Evolutionary conservation across 2,329 filamentous ascomycete species (phyloP), one percentile per base, ranked within the genome.

Genomic region (Podosphaera leucotricha): DNA sequence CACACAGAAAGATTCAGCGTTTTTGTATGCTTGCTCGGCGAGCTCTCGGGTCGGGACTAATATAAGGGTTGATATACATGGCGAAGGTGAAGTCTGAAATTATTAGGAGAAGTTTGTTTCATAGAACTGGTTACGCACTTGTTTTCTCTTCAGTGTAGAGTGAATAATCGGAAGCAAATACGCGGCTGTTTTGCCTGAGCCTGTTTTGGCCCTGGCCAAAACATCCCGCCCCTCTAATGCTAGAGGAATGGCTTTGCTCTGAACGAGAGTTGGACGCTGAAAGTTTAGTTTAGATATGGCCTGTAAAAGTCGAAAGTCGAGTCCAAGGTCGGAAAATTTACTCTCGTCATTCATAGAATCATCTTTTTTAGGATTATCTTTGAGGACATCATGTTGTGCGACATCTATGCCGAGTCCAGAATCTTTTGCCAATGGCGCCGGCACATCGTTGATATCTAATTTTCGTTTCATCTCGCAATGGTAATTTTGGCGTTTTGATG

Each of bases 141-240:
- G 62, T 62, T 93, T 93, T 51, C 74, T 73, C 57, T 79, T 81
- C 45, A 98, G 64, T 48, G 93, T 81, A 30, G 73, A 72, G 52
- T 93, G 80, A 15, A 98, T 63, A n/a, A 93, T 70, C 1, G 90
- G 90, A 37, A 98, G 68, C 6, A 93, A 66, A 59, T 95, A 95
- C 42, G 90, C 87, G n/a, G 84, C 84, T 10, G 90, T 98, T 68
- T 98, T 98, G 52, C 90, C 90, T 3, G 86, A 93, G 11, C 90
- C 90, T 4, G 90, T 95, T 61, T 87, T 92, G 33, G 87, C 84
- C 57, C 87, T 85, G 44, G 85, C 86, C 35, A 95, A 67, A 41
- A 98, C 76, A 66, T 95, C 85, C 56, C 83, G 78, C 11, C 90
- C 87, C 50, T 85, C 75, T 16, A 95, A 66, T 19, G 83, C 84